Percentiles rank a stretch among this genome's conserved stretches.
Evolutionary conservation across 2,329 filamentous ascomycete genomes (phyloP).

Genomic region (Monosporascus sp.): DNA sequence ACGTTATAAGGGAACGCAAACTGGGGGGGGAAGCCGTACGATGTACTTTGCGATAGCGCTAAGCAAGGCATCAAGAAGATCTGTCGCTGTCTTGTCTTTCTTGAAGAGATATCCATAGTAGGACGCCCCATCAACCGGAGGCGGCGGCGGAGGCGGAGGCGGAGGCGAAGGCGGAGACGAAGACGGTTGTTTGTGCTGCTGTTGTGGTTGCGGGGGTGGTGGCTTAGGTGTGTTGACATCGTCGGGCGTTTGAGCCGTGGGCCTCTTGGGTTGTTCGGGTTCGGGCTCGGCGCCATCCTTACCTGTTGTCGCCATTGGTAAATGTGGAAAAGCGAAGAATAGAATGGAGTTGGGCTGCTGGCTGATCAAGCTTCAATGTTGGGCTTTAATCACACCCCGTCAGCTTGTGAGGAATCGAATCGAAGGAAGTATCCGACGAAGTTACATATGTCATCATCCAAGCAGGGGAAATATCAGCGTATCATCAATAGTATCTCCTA

Average conservation of each 20-base stretch:
- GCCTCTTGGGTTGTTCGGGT: neutral
- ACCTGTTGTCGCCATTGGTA: no score
- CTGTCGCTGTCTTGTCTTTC: constrained; percentile 61
- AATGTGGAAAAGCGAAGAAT: no score
- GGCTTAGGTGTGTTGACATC: neutral
- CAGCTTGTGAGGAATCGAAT: no score
- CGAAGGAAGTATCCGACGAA: no score
- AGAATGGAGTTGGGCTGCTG: no score
- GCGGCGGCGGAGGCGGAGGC: constrained; percentile 8
- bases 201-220: constrained; percentile 3
- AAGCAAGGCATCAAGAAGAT: constrained; percentile 62
- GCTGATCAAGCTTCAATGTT: no score
- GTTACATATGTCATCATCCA: no score
- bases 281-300: neutral
- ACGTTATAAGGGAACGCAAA: neutral
- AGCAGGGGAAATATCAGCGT: no score
- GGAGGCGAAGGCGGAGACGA: neutral
- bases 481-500: no score
- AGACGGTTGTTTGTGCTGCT: neutral
- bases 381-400: no score
- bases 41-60: constrained; percentile 64
- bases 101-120: constrained; percentile 67
- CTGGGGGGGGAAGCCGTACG: constrained; percentile 42
- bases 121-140: constrained; percentile 21
- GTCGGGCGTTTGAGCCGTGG: constrained; percentile 3